phyloP scores from a whole-genome alignment of 2,329 filamentous ascomycete species.

The Alternaria novae-zelandiae region DNA sequence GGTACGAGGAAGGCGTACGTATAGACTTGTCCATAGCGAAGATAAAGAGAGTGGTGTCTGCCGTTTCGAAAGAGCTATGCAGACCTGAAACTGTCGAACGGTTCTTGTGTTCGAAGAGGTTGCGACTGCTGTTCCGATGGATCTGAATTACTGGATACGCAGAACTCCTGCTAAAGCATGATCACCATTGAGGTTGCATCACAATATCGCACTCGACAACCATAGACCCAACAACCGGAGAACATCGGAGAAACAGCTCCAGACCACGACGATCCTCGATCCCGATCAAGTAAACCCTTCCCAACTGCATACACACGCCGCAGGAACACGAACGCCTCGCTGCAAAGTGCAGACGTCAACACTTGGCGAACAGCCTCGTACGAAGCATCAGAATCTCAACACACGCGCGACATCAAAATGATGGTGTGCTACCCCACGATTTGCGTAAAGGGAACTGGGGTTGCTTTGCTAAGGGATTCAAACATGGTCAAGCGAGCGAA shows the following conservation, averaged over 20 bases:
- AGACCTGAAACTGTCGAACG: background rate
- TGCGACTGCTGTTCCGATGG: accelerated
- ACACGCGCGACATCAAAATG: conserved; percentile 8
- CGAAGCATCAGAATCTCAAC: background rate
- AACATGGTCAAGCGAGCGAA: conserved; percentile 11
- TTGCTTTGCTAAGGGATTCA: conserved; percentile 12
- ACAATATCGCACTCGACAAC: background rate
- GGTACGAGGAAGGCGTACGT: background rate
- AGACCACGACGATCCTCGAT: background rate
- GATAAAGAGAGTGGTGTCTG: background rate
- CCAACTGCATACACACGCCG: background rate
- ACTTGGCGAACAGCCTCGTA: background rate
- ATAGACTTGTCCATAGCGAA: background rate
- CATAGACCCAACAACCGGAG: conserved; percentile 4
- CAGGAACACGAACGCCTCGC: conserved; percentile 1
- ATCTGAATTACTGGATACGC: background rate
- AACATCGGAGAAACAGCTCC: conserved; percentile 8
- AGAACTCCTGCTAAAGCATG: background rate
- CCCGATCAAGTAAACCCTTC: background rate
- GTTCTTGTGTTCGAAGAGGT: background rate
- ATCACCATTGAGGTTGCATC: background rate
- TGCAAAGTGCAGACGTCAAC: background rate
- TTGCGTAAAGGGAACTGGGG: conserved; percentile 22
- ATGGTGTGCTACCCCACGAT: conserved; percentile 24
- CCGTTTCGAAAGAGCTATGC: background rate